phyloP scores from a whole-genome alignment of 2,329 filamentous ascomycete species.

The Fusarium sp. region DNA sequence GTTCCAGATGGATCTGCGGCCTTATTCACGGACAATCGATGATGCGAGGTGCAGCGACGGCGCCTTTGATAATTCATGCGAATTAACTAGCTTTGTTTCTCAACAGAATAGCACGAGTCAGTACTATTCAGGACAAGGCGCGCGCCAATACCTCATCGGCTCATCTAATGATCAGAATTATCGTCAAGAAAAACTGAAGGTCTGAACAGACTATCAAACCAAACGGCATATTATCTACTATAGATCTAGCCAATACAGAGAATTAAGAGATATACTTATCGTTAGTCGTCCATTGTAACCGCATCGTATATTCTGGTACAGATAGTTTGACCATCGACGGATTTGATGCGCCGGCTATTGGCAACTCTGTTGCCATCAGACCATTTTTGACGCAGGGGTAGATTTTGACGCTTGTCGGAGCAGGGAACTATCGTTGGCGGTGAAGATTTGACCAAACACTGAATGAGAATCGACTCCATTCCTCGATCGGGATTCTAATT shows the following conservation, averaged over 20 bases:
- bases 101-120: conserved; percentile 36
- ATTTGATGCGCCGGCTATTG: conserved; percentile 26
- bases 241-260: neutral
- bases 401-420: conserved; percentile 21
- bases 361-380: conserved; percentile 39
- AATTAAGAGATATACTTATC: neutral
- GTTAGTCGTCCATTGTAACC: conserved; percentile 11
- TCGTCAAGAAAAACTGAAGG: conserved; percentile 22
- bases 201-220: conserved; percentile 2
- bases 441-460: conserved; percentile 17
- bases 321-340: conserved; percentile 25
- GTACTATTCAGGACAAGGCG: conserved; percentile 10
- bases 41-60: conserved; percentile 16
- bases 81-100: conserved; percentile 25
- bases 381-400: conserved; percentile 43
- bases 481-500: conserved; percentile 17
- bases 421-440: conserved; percentile 34
- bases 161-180: conserved; percentile 22
- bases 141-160: conserved; percentile 24
- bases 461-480: conserved; percentile 4
- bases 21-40: conserved; percentile 36
- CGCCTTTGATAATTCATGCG: conserved; percentile 24
- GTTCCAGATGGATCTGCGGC: conserved; percentile 40
- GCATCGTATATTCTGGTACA: conserved; percentile 15
- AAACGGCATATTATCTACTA: conserved; percentile 6